Conservation (phyloP, 345 rosid species). For the Eucalyptus melliodora region DNA sequence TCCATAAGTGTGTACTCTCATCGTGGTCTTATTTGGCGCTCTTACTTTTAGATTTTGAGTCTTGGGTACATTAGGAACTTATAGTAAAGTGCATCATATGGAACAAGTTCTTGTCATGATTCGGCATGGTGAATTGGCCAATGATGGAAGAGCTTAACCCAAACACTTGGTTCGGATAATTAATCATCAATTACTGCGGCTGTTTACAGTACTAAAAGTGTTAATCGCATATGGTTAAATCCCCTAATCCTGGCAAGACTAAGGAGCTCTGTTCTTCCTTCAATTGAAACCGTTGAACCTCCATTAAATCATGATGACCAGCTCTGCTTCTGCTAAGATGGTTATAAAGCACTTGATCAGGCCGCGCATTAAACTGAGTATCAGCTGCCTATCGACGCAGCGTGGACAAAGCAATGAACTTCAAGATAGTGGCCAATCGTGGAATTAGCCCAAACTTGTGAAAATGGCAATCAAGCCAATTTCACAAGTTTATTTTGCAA, state of each 20-base stretch:
- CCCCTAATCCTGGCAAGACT: not conserved
- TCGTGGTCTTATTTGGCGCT: not conserved
- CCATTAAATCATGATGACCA: not conserved
- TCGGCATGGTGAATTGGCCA: not conserved
- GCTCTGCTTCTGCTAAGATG: not conserved
- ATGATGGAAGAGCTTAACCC: not conserved
- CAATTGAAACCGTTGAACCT: not conserved
- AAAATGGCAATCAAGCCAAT: not conserved
- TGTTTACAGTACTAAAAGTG: not conserved
- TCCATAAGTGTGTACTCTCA: not conserved
- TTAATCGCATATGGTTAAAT: not conserved
- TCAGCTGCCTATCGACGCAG: not conserved
- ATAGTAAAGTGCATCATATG: not conserved
- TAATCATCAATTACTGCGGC: not conserved
- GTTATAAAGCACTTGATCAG: not conserved
- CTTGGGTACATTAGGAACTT: not conserved
- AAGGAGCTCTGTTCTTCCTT: not conserved
- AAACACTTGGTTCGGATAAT: not conserved
- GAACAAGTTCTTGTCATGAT: not conserved
- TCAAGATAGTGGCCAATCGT: not conserved
- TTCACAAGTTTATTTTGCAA: not conserved
- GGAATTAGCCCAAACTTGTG: not conserved
- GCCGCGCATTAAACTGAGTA: not conserved
- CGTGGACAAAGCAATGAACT: not conserved
- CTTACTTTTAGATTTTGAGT: not conserved